A percentile compares a stretch with the other conserved stretches of the same genome.
phyloP scores from a whole-genome alignment of 2,329 filamentous ascomycete genomes.

The Tolypocladium amazonense region DNA sequence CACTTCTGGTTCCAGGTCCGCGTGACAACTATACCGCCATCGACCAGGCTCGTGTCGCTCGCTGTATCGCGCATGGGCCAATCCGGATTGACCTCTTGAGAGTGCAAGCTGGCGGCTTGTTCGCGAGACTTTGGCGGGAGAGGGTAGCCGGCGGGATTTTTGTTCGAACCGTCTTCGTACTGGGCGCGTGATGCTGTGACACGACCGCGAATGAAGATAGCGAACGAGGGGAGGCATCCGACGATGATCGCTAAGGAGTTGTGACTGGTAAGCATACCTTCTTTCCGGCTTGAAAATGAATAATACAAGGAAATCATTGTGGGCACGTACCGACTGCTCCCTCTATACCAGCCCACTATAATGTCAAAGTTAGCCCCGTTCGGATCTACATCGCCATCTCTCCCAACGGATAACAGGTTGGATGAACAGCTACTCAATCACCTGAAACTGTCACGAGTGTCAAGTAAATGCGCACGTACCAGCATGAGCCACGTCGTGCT shows the following conservation, averaged over 20 bases:
- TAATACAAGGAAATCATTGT: too few species aligned
- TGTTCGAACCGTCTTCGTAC: slow-evolving; percentile 2
- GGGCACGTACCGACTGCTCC: slow-evolving; percentile 7
- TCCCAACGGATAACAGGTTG: background rate
- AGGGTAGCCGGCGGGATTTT: slow-evolving; percentile 1
- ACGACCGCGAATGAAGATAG: slow-evolving; percentile 8
- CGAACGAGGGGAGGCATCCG: slow-evolving; percentile 9
- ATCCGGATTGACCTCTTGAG: background rate
- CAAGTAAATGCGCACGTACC: slow-evolving; percentile 1
- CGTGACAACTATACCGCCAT: slow-evolving; percentile 3
- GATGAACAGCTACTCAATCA: too few species aligned
- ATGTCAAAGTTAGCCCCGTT: background rate
- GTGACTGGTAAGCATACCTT: background rate
- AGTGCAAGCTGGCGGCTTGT: slow-evolving; percentile 1
- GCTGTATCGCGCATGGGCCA: slow-evolving; percentile 4
- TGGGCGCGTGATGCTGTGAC: slow-evolving; percentile 3
- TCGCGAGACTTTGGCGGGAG: slow-evolving; percentile 3
- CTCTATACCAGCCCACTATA: slow-evolving; percentile 9
- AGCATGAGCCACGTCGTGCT: slow-evolving; percentile 11
- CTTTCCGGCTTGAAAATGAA: background rate
- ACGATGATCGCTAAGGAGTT: slow-evolving; percentile 6
- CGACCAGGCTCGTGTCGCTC: slow-evolving; percentile 6
- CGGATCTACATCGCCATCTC: too few species aligned
- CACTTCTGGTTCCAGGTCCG: slow-evolving; percentile 7
- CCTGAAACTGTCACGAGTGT: background rate